Base-by-base conservation (phyloP, 2,329 filamentous ascomycete genomes). In the Penicillium hesseltinei region DNA sequence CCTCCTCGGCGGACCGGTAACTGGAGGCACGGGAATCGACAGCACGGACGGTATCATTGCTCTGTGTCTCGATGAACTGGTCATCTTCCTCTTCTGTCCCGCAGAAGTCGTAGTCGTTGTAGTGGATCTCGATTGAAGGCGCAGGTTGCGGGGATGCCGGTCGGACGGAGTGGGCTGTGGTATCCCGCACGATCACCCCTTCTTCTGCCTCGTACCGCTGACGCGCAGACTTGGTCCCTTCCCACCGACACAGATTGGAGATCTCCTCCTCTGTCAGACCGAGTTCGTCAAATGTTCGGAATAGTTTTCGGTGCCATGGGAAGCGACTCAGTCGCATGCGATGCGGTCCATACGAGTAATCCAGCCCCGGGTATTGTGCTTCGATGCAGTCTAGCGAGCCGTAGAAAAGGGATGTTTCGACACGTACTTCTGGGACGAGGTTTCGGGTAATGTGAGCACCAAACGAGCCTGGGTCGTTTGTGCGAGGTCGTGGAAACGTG, bases 351-450 rank as follows among this genome's bases (percentile, higher is more conserved):
- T 84, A 79, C 46, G 82, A 82, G 71, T 88, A 88, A 76, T 88
- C 85, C 46, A 88, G 77, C 35, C 85, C 85, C 0, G 85, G 85
- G 66, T 88, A 88, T 58, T 85, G 84, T 49, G 85, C 84, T 76
- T 88, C 85, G 59, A 86, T 79, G 66, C 81, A 84, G 75, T 87
- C 84, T 45, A 87, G 77, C 40, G 82, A 80, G 65, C 85, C 85
- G 73, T 87, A 88, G 75, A 87, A 88, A 50, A 79, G 82, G 54
- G 81, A 80, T 1, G 84, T 86, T 71, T 88, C 85, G 62, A 84
- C 78, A 58, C 85, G 83, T 52, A 88, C 84, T 76, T 88, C 85
- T 36, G 83, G 83, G 23, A 88, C 83, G 42, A 88, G 79, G 67
- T 87, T 82, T 48, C 83, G 81, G 59, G 81, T 81, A 59, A 88